A percentile compares a stretch with the other conserved stretches of the same genome.
phyloP scores from a whole-genome alignment of 306 rosid genomes.

The Clitoria ternatea region DNA sequence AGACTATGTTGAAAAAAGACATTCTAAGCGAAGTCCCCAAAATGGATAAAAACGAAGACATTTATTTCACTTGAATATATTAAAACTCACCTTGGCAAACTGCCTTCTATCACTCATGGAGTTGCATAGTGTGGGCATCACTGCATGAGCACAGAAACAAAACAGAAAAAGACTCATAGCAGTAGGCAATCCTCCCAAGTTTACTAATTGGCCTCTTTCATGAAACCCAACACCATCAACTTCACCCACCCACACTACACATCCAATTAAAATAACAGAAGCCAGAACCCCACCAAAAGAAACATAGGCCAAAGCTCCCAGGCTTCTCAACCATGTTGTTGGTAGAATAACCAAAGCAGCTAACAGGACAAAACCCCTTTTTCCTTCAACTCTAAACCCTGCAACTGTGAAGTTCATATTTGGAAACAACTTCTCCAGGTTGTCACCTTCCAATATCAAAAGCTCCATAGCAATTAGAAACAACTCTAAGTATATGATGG shows the following conservation, averaged over 20 bases:
- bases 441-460: constrained; percentile 74
- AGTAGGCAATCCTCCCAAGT: constrained; percentile 40
- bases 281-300: constrained; percentile 68
- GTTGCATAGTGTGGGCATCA: constrained; percentile 57
- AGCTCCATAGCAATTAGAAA: constrained; percentile 52
- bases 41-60: no score
- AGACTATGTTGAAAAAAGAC: no score
- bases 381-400: constrained; percentile 34
- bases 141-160: constrained; percentile 57
- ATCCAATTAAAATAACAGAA: constrained; percentile 34
- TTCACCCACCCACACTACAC: constrained; percentile 56
- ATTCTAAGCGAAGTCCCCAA: no score
- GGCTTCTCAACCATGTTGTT: constrained; percentile 62
- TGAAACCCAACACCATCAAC: constrained; percentile 57
- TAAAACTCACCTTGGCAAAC: constrained; percentile 55
- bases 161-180: constrained; percentile 50
- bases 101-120: constrained; percentile 59
- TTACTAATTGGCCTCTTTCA: constrained; percentile 30
- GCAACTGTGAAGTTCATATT: constrained; percentile 30
- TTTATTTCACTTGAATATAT: no score
- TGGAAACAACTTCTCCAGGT: constrained; percentile 52
- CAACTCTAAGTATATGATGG: constrained; percentile 45
- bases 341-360: constrained; percentile 50
- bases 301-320: constrained; percentile 53
- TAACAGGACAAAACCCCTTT: constrained; percentile 40